These are phyloP conservation scores for Fusarium napiforme DNA, from an alignment of 2,329 filamentous ascomycete genomes.

Conservation along the genomic window DNA sequence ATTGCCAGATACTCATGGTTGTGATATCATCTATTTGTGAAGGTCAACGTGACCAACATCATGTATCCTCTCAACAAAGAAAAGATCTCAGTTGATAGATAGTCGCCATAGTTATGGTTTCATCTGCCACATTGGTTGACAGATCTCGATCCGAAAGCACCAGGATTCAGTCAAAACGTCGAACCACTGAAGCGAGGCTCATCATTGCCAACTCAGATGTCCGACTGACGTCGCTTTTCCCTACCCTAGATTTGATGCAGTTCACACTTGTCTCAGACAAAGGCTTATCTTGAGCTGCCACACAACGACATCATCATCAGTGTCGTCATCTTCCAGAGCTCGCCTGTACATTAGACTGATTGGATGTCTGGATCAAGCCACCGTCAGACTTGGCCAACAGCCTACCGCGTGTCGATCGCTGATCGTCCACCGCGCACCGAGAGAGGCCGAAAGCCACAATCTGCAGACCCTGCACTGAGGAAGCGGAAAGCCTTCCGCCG, in stretches of 20 bases:
- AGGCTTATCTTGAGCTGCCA: conserved; percentile 9
- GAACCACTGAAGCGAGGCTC: background rate
- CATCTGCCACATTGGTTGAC: background rate
- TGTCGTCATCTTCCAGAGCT: conserved; percentile 21
- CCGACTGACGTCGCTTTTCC: background rate
- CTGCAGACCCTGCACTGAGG: background rate
- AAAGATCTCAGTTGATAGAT: conserved; percentile 1
- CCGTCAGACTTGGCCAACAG: conserved; percentile 22
- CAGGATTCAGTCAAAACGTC: conserved; percentile 7
- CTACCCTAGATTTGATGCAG: background rate
- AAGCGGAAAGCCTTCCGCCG: conserved; percentile 33
- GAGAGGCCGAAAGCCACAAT: conserved; percentile 4
- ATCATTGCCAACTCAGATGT: conserved; percentile 14
- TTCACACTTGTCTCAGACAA: background rate
- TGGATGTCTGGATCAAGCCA: conserved; percentile 25
- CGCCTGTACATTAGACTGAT: conserved; percentile 18
- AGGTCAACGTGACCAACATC: background rate
- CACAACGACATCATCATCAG: conserved; percentile 18
- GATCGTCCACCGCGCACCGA: conserved; percentile 30
- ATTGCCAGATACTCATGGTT: background rate
- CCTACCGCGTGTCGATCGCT: conserved; percentile 30
- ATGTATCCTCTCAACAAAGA: background rate
- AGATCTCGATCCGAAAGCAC: conserved; percentile 2
- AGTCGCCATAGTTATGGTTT: background rate
- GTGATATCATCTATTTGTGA: background rate